These are phyloP conservation scores for Papiliotrema laurentii DNA, from an alignment of 1,284 basidiomycete species.

Conservation along the genomic window DNA sequence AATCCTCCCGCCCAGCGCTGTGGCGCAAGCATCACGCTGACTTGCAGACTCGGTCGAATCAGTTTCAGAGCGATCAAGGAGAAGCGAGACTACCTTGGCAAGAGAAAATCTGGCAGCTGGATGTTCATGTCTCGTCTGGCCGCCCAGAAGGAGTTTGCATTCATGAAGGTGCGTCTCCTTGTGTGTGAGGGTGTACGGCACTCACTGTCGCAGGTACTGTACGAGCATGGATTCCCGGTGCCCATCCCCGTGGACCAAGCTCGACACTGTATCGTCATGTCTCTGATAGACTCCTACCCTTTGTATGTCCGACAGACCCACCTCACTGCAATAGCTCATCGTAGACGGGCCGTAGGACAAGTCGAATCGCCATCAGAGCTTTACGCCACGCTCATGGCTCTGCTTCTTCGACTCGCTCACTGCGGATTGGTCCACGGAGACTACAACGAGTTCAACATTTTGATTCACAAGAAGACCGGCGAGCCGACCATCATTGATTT, in stretches of 20 bases:
- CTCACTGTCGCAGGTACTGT: conserved; percentile 62
- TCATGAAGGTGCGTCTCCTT: conserved; percentile 75
- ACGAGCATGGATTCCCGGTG: conserved; percentile 90
- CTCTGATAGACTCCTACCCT: conserved; percentile 91
- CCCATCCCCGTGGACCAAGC: conserved; percentile 91
- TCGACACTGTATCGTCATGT: conserved; percentile 93
- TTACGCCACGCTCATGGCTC: conserved; percentile 89
- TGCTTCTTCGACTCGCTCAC: conserved; percentile 89
- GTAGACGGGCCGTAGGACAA: conserved; percentile 74
- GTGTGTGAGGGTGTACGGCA: not conserved
- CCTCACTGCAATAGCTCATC: conserved; percentile 1
- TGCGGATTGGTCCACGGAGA: conserved; percentile 96
- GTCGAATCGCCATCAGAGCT: conserved; percentile 80
- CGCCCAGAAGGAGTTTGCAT: conserved; percentile 95
- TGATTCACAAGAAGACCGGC: conserved; percentile 74
- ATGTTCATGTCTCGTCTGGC: conserved; percentile 98
- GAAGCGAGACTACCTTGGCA: conserved; percentile 95
- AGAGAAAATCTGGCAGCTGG: conserved; percentile 94
- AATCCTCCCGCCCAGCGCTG: not conserved
- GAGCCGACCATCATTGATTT: conserved; percentile 96
- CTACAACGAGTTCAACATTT: conserved; percentile 99
- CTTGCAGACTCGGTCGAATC: conserved; percentile 68
- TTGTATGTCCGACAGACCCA: conserved; percentile 55
- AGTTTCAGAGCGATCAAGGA: conserved; percentile 96
- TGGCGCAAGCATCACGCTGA: not conserved